Base-by-base conservation (phyloP, 441 rosid genomes). In the Arabidopsis hybrid region DNA sequence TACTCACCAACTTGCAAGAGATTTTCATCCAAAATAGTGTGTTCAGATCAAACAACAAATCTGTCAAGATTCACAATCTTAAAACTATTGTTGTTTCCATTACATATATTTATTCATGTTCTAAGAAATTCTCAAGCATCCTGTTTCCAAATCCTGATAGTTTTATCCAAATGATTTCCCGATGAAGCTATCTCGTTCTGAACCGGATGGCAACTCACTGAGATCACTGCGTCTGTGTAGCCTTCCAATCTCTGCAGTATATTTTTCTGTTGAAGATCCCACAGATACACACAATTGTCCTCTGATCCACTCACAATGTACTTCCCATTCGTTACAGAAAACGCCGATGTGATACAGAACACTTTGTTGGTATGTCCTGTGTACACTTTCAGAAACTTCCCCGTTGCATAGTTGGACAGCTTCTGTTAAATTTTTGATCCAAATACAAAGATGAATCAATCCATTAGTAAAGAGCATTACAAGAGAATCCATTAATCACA, bases 221-320 rank as follows among this genome's bases (percentile, higher is more conserved):
- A 95, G 72, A 95, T 82, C 14, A 86, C 97, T 4, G 92, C 82
- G 57, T 95, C 99, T 5, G 80, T 60, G 67, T 95, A 97, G 55
- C 97, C 97, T 82, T 88, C 92, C 8, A 95, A 87, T 75, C 78
- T 95, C 87, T 92, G 97, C 58, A 92, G 39, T 89, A 89, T 77
- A 26, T 87, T 90, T 79, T 85, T 92, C 69, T 77, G 86, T 75
- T 95, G 99, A 47, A 92, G 87, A 86, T 95, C 95, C 99, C 99
- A 95, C 17, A 95, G 43, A 79, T 91, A 95, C 34, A 95, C 86
- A 68, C 96, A 91, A 9, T 85, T 83, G 56, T 92, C 99, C 75
- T 95, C 99, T 1, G 99, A 95, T 36, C 98, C 99, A 21, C 99
- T 92, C 12, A 95, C 97, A 38, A 95, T 95, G 70, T 87, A 95